These are phyloP conservation scores for Blastobotrys muscicola DNA, from an alignment of 805 yeast genomes.

Conservation along the genomic window DNA sequence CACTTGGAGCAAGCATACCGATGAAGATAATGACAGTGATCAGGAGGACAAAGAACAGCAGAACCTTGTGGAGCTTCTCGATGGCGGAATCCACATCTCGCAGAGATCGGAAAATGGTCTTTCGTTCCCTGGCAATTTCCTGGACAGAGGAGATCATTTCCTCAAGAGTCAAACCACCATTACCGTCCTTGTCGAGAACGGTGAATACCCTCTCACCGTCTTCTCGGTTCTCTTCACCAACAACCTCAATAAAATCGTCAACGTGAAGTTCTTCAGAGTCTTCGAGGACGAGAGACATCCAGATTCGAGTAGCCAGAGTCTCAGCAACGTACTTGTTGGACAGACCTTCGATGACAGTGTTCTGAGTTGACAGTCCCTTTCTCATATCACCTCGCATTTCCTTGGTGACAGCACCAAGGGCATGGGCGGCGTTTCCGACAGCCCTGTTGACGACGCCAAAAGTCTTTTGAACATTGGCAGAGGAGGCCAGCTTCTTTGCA, in stretches of 20 bases:
- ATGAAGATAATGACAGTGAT: slow-evolving; percentile 30
- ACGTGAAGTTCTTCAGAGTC: slow-evolving; percentile 25
- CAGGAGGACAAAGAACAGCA: slow-evolving; percentile 25
- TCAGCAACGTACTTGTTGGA: slow-evolving; percentile 20
- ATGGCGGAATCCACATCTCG: slow-evolving; percentile 33
- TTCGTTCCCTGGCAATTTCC: slow-evolving; percentile 28
- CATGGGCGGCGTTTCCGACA: slow-evolving; percentile 23
- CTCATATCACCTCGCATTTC: slow-evolving; percentile 14
- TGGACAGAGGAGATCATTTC: slow-evolving; percentile 27
- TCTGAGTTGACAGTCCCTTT: slow-evolving; percentile 10
- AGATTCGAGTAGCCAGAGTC: slow-evolving; percentile 30
- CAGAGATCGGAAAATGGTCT: slow-evolving; percentile 28
- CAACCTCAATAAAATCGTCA: slow-evolving; percentile 27
- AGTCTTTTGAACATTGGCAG: slow-evolving; percentile 16
- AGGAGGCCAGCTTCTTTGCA: slow-evolving; percentile 12
- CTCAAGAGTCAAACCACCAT: slow-evolving; percentile 28
- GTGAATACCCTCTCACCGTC: slow-evolving; percentile 27
- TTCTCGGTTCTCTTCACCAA: slow-evolving; percentile 23
- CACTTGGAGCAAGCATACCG: slow-evolving; percentile 33
- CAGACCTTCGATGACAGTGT: slow-evolving; percentile 27
- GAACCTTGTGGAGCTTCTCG: slow-evolving; percentile 29
- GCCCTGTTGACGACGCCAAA: slow-evolving; percentile 20
- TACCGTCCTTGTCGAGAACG: slow-evolving; percentile 28
- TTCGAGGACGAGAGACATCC: slow-evolving; percentile 34
- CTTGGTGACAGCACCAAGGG: slow-evolving; percentile 17